These are phyloP conservation scores for Chlorella sorokiniana DNA, from an alignment of 139 green algal genomes.

Conservation along the genomic window DNA sequence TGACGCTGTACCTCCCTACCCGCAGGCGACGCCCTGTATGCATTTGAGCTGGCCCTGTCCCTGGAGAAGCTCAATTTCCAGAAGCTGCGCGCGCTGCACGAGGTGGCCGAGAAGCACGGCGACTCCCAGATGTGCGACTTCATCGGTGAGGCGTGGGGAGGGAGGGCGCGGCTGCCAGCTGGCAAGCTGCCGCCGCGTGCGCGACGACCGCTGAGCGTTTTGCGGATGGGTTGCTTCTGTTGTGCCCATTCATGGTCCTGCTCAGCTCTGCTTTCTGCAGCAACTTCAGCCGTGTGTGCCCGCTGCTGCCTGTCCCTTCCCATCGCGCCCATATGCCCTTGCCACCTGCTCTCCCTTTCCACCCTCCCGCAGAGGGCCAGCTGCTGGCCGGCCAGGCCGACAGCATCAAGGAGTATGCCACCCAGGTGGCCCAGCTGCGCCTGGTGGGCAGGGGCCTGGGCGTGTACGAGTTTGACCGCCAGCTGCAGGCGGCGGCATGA, in stretches of 20 bases:
- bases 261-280: too few species aligned
- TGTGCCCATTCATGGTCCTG: neutral
- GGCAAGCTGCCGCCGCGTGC: neutral
- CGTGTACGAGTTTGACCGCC: constrained; percentile 86
- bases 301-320: neutral
- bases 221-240: neutral
- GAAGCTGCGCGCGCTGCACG: constrained; percentile 65
- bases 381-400: constrained; percentile 82
- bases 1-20: constrained; percentile 76
- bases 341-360: neutral
- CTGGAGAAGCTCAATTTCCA: constrained; percentile 97
- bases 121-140: constrained; percentile 90
- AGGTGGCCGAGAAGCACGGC: constrained; percentile 70
- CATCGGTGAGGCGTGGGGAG: constrained; percentile 53
- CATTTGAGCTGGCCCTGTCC: constrained; percentile 91
- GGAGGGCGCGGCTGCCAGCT: neutral
- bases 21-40: constrained; percentile 94
- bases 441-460: constrained; percentile 89
- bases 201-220: neutral
- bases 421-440: constrained; percentile 87
- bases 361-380: constrained; percentile 48
- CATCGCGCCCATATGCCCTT: neutral
- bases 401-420: constrained; percentile 82
- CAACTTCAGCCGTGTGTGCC: too few species aligned
- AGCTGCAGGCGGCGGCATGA: constrained; percentile 8